Conservation (phyloP, 2,329 filamentous ascomycete species). For the Drechslera avenae region DNA sequence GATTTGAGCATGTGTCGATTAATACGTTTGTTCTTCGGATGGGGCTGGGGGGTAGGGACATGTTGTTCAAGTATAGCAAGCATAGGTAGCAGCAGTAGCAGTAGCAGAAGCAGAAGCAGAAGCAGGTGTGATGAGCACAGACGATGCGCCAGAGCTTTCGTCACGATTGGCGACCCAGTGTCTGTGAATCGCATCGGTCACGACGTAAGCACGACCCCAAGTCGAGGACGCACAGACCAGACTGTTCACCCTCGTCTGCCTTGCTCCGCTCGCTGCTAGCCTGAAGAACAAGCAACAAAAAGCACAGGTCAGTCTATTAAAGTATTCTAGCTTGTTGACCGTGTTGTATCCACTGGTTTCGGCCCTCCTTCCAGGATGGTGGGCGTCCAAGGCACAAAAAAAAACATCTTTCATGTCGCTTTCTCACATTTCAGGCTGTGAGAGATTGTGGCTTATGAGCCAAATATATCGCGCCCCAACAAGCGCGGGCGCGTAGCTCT, state of each 20-base stretch:
- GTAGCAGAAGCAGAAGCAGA: too few species aligned
- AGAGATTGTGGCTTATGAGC: constrained; percentile 2
- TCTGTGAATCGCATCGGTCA: constrained; percentile 1
- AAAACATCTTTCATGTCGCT: constrained; percentile 9
- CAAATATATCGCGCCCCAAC: too few species aligned
- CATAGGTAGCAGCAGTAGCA: too few species aligned
- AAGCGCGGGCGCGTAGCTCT: too few species aligned
- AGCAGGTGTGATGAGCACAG: not conserved
- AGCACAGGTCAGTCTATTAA: constrained; percentile 2
- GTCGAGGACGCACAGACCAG: constrained; percentile 1
- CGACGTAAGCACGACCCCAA: not conserved
- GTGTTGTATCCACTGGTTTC: constrained; percentile 7
- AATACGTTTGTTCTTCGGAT: too few species aligned
- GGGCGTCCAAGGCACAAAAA: constrained; percentile 16
- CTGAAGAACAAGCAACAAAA: too few species aligned
- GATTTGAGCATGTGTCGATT: too few species aligned
- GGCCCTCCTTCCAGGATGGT: constrained; percentile 10
- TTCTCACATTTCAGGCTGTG: constrained; percentile 5
- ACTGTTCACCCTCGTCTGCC: constrained; percentile 3
- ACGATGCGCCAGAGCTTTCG: not conserved
- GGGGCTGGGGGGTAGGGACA: too few species aligned
- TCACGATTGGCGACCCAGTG: constrained; percentile 1
- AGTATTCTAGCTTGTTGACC: constrained; percentile 2
- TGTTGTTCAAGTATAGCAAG: too few species aligned
- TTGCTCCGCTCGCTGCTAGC: constrained; percentile 3